Base-by-base conservation (phyloP, 805 yeast species). In the Tanozyma kutaoensis region DNA sequence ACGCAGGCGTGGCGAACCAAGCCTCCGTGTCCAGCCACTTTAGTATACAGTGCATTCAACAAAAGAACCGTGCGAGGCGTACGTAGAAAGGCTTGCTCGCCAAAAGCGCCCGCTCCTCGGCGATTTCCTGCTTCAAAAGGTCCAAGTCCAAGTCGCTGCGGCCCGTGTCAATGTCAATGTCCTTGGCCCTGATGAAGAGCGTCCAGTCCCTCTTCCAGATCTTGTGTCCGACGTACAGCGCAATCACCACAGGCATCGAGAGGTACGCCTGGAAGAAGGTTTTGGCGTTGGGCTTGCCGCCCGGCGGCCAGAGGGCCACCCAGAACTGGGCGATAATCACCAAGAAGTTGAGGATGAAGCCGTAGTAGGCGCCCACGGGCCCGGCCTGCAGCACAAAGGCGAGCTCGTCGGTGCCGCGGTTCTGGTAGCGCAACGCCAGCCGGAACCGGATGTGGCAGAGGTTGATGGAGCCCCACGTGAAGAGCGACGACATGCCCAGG, bases 401-500 rank as follows among this genome's bases (percentile, higher is more conserved):
- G 9, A 20, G 21, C 21, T 20, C 21, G 21, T 10, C n/a, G 10
- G 10, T 20, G 10, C 12, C 10, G 5, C 21, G 5, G 21, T n/a
- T n/a, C 12, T 8, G 21, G 9, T 43, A 45, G 9, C 21, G 21
- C 12, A 20, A 4, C n/a, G 10, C 12, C 5, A 4, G 5, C 5
- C 21, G n/a, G 21, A 20, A 20, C n/a, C 21, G 21, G 12, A 20
- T 4, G 21, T 20, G 21, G 5, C 9, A 5, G 4, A 11, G 11
- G 12, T n/a, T 6, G 12, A 20, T 20, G 21, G 21, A 5, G 12
- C 12, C 21, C 21, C 21, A 20, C 12, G 21, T 20, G 21, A 20
- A 20, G 12, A 20, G 4, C 21, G 10, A 5, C 12, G 10, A 8
- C 5, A 20, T 5, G 5, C 21, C 21, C n/a, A 11, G 4, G 12